Evolutionary conservation across 192 early-diverging fungal genomes (phyloP).

Genomic region (Thamnidium elegans): DNA sequence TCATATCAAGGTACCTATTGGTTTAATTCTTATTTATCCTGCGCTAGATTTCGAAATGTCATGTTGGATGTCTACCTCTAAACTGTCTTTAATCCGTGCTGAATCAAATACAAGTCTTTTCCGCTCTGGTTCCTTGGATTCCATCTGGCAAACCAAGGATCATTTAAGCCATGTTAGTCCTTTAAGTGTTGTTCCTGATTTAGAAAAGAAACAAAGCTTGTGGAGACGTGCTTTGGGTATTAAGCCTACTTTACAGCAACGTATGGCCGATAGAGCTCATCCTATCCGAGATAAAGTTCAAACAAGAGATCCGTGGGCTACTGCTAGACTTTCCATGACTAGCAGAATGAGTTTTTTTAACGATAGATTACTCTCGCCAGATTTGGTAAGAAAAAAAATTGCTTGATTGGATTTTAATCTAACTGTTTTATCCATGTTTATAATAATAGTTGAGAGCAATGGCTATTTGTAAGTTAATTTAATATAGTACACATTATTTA

Average conservation of each 20-base stretch:
- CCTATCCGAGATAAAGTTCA: background rate
- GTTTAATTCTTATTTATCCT: conserved; percentile 86
- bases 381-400: conserved; percentile 50
- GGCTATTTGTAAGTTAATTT: conserved; percentile 42
- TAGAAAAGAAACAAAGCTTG: conserved; percentile 33
- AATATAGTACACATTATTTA: background rate
- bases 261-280: background rate
- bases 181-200: conserved; percentile 50
- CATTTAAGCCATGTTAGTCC: conserved; percentile 69
- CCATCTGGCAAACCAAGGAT: conserved; percentile 50
- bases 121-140: conserved; percentile 20
- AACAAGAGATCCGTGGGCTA: conserved; percentile 31
- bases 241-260: conserved; percentile 13
- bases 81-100: conserved; percentile 57
- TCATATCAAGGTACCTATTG: conserved; percentile 62
- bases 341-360: conserved; percentile 81
- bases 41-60: conserved; percentile 87
- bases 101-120: conserved; percentile 48
- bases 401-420: too few species aligned
- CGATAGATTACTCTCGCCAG: conserved; percentile 81
- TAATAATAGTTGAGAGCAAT: conserved; percentile 53
- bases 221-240: conserved; percentile 33
- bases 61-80: conserved; percentile 82
- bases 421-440: too few species aligned
- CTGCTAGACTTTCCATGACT: conserved; percentile 63